Evolutionary conservation across 2,329 filamentous ascomycete species (phyloP).

Genomic region (Xylaria sp.): DNA sequence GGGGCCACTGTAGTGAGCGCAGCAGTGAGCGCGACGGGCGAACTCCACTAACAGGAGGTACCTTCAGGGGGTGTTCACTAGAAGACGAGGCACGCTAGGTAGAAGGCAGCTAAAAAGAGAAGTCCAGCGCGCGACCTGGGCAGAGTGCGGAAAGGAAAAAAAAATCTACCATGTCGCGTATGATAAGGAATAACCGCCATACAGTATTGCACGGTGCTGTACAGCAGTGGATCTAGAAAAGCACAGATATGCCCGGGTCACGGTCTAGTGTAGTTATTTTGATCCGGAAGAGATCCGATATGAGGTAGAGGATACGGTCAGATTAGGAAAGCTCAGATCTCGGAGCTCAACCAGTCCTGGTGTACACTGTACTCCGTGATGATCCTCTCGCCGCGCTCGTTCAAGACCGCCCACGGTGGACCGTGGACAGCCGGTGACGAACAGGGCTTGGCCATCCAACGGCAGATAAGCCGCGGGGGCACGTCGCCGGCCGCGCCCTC

Average conservation of each 20-base stretch:
- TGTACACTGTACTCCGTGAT: slow-evolving; percentile 23
- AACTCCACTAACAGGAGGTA: slow-evolving; percentile 28
- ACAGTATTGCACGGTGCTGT: slow-evolving; percentile 12
- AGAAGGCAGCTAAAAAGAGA: slow-evolving; percentile 1
- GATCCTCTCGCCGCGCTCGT: slow-evolving; percentile 19
- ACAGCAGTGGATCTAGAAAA: slow-evolving; percentile 26
- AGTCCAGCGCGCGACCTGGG: slow-evolving; percentile 14
- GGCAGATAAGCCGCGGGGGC: slow-evolving; percentile 26
- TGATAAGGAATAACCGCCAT: slow-evolving; percentile 20
- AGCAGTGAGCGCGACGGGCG: slow-evolving; percentile 14
- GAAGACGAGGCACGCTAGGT: slow-evolving; percentile 30
- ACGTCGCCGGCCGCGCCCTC: slow-evolving; percentile 32
- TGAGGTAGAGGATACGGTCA: slow-evolving; percentile 17
- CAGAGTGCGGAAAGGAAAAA: slow-evolving; percentile 15
- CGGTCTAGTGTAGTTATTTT: slow-evolving; percentile 21
- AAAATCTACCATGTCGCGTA: slow-evolving; percentile 33
- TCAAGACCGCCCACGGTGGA: slow-evolving; percentile 23
- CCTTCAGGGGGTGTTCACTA: slow-evolving; percentile 27
- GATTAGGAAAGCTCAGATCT: slow-evolving; percentile 20
- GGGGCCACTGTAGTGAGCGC: not conserved
- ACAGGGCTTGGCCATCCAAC: slow-evolving; percentile 33
- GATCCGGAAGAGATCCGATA: slow-evolving; percentile 16
- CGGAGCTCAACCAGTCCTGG: slow-evolving; percentile 26
- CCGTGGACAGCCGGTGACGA: slow-evolving; percentile 28
- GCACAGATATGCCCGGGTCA: slow-evolving; percentile 25